Base-by-base conservation (phyloP, 2,329 filamentous ascomycete species). In the Talaromyces albobiverticillius region DNA sequence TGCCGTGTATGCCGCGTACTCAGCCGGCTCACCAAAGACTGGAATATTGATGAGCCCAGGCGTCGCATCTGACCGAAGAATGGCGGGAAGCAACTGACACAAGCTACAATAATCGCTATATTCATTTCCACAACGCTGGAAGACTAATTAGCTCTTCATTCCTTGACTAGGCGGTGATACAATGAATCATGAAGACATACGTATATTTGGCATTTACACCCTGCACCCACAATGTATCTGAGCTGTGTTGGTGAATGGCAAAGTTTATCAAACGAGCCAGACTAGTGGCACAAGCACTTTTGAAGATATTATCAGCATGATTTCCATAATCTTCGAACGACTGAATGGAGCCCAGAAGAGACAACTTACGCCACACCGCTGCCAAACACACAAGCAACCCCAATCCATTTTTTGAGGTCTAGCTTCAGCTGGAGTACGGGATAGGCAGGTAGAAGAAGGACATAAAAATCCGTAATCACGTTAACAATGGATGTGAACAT, bases 191-290 rank as follows among this genome's bases (percentile, higher is more conserved):
- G 7, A 41, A 22, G 2, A 42, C 40, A 9, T 25, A 42, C 40
- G 40, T 42, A 14, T 11, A 42, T 6, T 42, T 9, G 40, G 40
- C 40, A 22, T 42, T 42, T 2, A 9, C 5, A 42, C 40, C 40
- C 11, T 9, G 4, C 2, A 13, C 10, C 40, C 40, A 42, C 5
- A 42, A 42, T 2, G 10, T n/a, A 16, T 47, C 45, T 7, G 25
- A 7, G 11, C 45, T 47, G 20, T n/a, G n/a, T 14, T 29, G 13
- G 13, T 47, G 5, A 14, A 47, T 16, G 2, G 5, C 4, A 47
- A 47, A 47, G 25, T 47, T 47, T 2, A 47, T 47, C 23, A 47
- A n/a, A 2, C 45, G 45, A 20, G 25, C 45, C 16, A 47, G 45
- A 32, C 45, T 47, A 16, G 45, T 16, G 2, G 31, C 31, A 13